A percentile compares a stretch with the other conserved stretches of the same genome.
phyloP scores from a whole-genome alignment of 2,329 filamentous ascomycete genomes.

The Podosphaera xanthii region DNA sequence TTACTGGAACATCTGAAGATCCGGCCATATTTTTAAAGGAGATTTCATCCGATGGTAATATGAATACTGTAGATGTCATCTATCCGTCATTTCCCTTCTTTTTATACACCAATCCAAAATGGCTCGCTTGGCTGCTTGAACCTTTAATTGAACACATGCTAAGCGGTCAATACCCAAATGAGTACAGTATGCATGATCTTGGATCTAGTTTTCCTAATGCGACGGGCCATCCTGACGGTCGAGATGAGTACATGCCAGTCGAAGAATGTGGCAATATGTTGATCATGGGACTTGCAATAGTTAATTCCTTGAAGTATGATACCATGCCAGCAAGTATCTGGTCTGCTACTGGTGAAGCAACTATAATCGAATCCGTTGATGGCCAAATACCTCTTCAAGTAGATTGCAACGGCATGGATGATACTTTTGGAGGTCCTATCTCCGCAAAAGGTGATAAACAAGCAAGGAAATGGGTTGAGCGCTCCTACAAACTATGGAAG shows the following conservation, averaged over 20 bases:
- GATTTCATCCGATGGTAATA: constrained; percentile 67
- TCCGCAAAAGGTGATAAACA: constrained; percentile 26
- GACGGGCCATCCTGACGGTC: constrained; percentile 44
- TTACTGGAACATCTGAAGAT: constrained; percentile 46
- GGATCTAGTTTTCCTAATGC: constrained; percentile 52
- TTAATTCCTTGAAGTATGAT: constrained; percentile 48
- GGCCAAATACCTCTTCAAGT: constrained; percentile 15
- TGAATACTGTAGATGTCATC: constrained; percentile 71
- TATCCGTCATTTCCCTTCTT: constrained; percentile 76
- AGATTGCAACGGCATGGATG: constrained; percentile 33
- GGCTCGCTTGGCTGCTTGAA: constrained; percentile 59
- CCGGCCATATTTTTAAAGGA: constrained; percentile 66
- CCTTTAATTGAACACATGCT: constrained; percentile 62
- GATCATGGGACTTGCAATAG: constrained; percentile 50
- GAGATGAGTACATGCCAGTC: constrained; percentile 43
- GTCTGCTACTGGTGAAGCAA: constrained; percentile 21
- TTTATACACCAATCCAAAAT: constrained; percentile 60
- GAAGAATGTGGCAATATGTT: constrained; percentile 46
- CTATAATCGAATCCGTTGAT: constrained; percentile 8
- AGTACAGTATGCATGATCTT: constrained; percentile 59
- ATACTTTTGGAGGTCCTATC: constrained; percentile 32
- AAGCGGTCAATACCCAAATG: constrained; percentile 64
- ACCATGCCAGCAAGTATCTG: constrained; percentile 34
- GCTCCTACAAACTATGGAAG: constrained; percentile 40
- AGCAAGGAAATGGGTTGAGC: constrained; percentile 37